Evolutionary conservation across 2,329 filamentous ascomycete genomes (phyloP), one percentile per base, ranked within the genome.

Genomic region (Fusarium sp.): DNA sequence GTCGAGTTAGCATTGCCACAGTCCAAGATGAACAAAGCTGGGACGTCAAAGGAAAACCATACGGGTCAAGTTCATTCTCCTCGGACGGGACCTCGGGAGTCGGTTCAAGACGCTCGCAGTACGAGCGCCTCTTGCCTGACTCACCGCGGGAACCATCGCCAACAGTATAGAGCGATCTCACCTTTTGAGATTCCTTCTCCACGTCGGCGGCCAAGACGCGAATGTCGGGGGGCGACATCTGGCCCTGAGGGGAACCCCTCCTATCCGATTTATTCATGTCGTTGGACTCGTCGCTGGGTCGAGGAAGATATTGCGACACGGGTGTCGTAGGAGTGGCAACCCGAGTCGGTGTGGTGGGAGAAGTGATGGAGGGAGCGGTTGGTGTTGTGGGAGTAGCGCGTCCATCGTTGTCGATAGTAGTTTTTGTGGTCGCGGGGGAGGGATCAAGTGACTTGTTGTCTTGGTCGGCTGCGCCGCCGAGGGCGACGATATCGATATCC

Each of bases 181-280:
- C 89, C 87, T 90, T 90, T 88, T 89, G 88, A 84, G 89, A 91
- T 84, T 91, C 89, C 84, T 87, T 88, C 85, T 90, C 88, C 78
- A 87, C 82, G 76, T 90, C 88, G 80, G 84, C 83, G 76, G 87
- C 84, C 80, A 89, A 83, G 78, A 90, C 81, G 75, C 85, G 85
- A 76, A 89, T 87, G 80, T 85, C 86, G 72, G 88, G 87, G 64
- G 83, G 74, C 35, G 81, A 76, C 66, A 70, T 69, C 67, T 68
- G 63, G 64, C 52, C 71, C 63, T 65, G 74, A 50, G 67, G 66
- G 67, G 63, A 70, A 52, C 29, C 66, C 62, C 67, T 64, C 47
- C 66, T 64, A 29, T 75, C 52, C 42, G 70, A 64, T 60, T 66
- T 72, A 57, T 76, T 73, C 68, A 69, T 75, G 67, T 76, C 70